Evolutionary conservation across 768 basidiomycete species (phyloP), one percentile per base, ranked within the genome.

Genomic region (Pulveroboletus sp.): DNA sequence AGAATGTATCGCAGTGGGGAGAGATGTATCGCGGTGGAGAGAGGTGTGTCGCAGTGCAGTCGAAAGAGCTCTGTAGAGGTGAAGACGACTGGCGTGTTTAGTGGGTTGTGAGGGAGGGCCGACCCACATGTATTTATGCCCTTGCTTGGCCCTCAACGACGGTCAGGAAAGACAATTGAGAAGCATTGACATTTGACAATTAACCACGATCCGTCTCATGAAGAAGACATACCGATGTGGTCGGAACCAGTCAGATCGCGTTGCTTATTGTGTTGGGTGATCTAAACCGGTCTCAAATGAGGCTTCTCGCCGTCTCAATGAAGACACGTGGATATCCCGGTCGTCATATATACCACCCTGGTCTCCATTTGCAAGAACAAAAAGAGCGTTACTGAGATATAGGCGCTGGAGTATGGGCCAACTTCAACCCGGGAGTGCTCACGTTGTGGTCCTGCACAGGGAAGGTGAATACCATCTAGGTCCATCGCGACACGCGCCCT

Each of bases 341-440:
- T 54, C 13, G 50, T 30, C 45, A 50, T 45, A 38, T 34, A 22
- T 31, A 30, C 5, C 32, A 38, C 5, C 36, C 35, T 17, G 45
- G 32, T 39, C 35, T 43, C 54, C 47, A 58, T 57, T 45, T 43
- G 36, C 43, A 37, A 54, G 37, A 51, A 62, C 60, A 64, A 65
- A 57, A 63, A 49, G 55, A 19, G 3, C 23, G 22, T 45, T 29
- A 35, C 19, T 10, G 27, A 54, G 34, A 17, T 8, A 39, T 26
- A 29, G 26, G 23, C 40, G 22, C 26, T 35, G 22, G 27, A 9
- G 13, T 4, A 38, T 11, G 12, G 32, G 41, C 35, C 39, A 46
- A 35, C 19, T 13, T 44, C 51, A 44, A 14, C 3, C 45, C 43
- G 22, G 30, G 10, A 43, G 11, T 3, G 6, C 17, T 12, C 22